A percentile compares a stretch with the other conserved stretches of the same genome.
phyloP scores from a whole-genome alignment of 768 basidiomycete species.

The Ramaria sp. region DNA sequence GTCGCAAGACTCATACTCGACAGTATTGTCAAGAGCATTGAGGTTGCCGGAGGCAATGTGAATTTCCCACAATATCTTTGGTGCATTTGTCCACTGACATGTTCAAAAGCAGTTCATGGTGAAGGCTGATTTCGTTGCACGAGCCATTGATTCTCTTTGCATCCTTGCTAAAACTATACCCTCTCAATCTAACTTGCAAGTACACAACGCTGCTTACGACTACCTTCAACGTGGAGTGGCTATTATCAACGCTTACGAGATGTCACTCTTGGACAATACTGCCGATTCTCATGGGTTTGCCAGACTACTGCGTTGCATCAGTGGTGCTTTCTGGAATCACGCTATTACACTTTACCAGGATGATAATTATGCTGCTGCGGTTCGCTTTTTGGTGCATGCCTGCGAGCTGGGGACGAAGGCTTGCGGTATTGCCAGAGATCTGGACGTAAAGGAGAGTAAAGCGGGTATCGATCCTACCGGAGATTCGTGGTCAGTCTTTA shows the following conservation, averaged over 20 bases:
- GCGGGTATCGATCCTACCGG: constrained; percentile 18
- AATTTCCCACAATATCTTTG: background rate
- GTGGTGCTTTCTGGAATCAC: constrained; percentile 60
- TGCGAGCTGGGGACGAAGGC: constrained; percentile 45
- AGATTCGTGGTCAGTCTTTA: constrained; percentile 45
- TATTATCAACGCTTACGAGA: background rate
- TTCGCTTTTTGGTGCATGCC: constrained; percentile 54
- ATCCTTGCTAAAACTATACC: background rate
- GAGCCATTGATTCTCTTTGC: constrained; percentile 5
- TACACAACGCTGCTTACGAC: constrained; percentile 2
- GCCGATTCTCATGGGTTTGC: constrained; percentile 27
- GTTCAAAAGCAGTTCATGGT: background rate
- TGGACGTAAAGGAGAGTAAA: constrained; percentile 13
- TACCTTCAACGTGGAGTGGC: constrained; percentile 5
- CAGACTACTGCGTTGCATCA: constrained; percentile 57
- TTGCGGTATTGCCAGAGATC: constrained; percentile 21
- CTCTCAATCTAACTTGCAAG: background rate
- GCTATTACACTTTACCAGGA: constrained; percentile 63
- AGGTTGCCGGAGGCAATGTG: background rate
- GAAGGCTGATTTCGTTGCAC: background rate
- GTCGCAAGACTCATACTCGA: background rate
- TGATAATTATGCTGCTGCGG: constrained; percentile 45
- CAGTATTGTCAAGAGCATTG: background rate
- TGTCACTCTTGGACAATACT: background rate
- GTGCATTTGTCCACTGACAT: background rate